Base-by-base conservation (phyloP, 345 rosid species). In the Salix arbutifolia region DNA sequence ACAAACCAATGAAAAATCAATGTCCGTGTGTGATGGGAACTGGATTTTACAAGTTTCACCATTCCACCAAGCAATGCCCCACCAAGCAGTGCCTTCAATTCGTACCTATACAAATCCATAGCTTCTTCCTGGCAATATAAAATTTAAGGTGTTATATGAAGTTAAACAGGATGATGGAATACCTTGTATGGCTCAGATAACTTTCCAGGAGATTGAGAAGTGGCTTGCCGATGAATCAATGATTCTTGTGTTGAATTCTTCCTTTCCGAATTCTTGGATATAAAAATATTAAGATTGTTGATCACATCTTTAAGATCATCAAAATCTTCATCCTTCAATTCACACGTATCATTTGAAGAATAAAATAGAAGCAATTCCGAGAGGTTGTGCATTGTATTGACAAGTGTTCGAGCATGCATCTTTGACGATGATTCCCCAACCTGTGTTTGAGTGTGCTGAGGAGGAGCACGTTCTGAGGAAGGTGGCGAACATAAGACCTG, bases 311-410 rank as follows among this genome's bases (percentile, higher is more conserved):
- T 85, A 77, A 95, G 93, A 77, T 79, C 77, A 80, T 80, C 88
- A 73, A 58, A 67, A 48, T 90, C 92, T 70, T 85, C 82, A 62
- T 83, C 87, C 87, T 83, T 88, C 85, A 93, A 58, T 80, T 81
- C 81, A 79, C 83, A 87, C 17, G 83, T 74, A 71, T 85, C 87
- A 73, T 77, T 85, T 52, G 86, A 90, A 84, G 89, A 89, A 68
- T 90, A 86, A 85, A 72, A 79, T 58, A 87, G 84, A 78, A 95
- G 92, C 84, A 90, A 72, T 82, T 91, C 93, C 74, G 99, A 91
- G 69, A 95, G 82, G 79, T 84, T 86, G 79, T 80, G 87, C 90
- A 90, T 78, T 50, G 94, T 83, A 76, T 82, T 80, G 79, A 91
- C 81, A 66, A 91, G 79, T 21, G 75, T 68, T 16, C 44, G 81